These are phyloP conservation scores for Reutealis trisperma DNA, from an alignment of 345 rosid species.

Conservation along the genomic window DNA sequence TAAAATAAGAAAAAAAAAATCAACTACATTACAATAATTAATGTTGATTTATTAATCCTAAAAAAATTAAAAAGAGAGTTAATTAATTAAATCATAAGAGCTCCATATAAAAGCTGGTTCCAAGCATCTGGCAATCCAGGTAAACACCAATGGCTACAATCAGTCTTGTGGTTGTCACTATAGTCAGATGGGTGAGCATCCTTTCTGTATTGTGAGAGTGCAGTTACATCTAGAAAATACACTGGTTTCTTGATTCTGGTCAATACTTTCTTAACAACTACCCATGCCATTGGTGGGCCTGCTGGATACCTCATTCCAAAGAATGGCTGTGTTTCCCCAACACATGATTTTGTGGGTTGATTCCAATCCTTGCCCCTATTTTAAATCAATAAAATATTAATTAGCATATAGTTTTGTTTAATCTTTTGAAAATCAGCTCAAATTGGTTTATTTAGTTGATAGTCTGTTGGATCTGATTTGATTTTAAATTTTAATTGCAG, in stretches of 20 bases:
- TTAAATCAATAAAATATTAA: not conserved
- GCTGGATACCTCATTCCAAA: slow-evolving; percentile 67
- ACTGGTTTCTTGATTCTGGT: slow-evolving; percentile 75
- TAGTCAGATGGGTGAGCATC: slow-evolving; percentile 71
- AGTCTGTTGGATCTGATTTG: no score
- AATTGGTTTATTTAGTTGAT: no score
- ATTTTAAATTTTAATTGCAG: no score
- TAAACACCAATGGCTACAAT: slow-evolving; percentile 96
- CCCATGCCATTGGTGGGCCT: slow-evolving; percentile 68
- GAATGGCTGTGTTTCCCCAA: slow-evolving; percentile 60
- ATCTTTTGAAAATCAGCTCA: no score
- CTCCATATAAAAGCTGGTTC: slow-evolving; percentile 70
- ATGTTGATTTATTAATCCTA: not conserved
- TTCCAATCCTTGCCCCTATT: slow-evolving; percentile 83
- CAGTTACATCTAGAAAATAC: slow-evolving; percentile 65
- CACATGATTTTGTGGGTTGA: slow-evolving; percentile 58
- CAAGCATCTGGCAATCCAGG: slow-evolving; percentile 96
- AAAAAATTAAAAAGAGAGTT: slow-evolving; percentile 31
- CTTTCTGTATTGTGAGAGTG: slow-evolving; percentile 36
- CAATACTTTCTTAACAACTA: slow-evolving; percentile 68
- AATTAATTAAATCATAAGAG: slow-evolving; percentile 16
- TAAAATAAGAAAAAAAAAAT: not conserved
- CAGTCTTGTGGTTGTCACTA: slow-evolving; percentile 40
- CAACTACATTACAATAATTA: not conserved
- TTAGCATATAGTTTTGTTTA: not conserved